Conservation (phyloP, 768 basidiomycete genomes). For the Wakefieldia striispora region DNA sequence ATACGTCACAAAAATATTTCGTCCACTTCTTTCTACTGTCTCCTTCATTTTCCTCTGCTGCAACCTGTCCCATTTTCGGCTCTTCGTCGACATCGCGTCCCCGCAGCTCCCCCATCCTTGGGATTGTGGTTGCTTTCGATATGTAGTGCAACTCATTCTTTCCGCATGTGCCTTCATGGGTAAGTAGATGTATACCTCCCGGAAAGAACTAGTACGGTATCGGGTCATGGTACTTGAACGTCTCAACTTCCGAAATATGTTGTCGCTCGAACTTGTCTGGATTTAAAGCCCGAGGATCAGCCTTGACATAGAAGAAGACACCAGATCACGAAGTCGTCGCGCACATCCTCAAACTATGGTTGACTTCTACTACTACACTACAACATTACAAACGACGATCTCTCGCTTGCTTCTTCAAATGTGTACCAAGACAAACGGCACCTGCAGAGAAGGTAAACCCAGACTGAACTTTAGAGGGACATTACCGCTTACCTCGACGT, state of each 20-base stretch:
- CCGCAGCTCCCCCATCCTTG: constrained; percentile 1
- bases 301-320: background rate
- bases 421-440: constrained; percentile 78
- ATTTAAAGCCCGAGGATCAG: no score
- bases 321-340: no score
- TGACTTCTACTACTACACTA: constrained; percentile 7
- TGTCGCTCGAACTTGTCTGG: background rate
- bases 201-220: constrained; percentile 13
- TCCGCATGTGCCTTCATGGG: constrained; percentile 33
- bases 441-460: constrained; percentile 38
- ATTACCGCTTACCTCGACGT: constrained; percentile 72
- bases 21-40: constrained; percentile 33
- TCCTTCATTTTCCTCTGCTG: constrained; percentile 23
- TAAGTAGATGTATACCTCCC: constrained; percentile 42
- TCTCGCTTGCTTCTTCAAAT: constrained; percentile 39
- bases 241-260: constrained; percentile 3
- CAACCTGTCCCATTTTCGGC: constrained; percentile 20
- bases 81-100: constrained; percentile 4
- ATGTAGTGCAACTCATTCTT: constrained; percentile 18
- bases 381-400: constrained; percentile 8
- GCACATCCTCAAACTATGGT: no score
- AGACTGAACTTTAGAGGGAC: background rate
- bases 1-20: constrained; percentile 52
- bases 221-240: constrained; percentile 18
- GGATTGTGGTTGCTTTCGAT: constrained; percentile 23